These are phyloP conservation scores for Mycena alexandri DNA, from an alignment of 768 basidiomycete genomes.

Conservation along the genomic window DNA sequence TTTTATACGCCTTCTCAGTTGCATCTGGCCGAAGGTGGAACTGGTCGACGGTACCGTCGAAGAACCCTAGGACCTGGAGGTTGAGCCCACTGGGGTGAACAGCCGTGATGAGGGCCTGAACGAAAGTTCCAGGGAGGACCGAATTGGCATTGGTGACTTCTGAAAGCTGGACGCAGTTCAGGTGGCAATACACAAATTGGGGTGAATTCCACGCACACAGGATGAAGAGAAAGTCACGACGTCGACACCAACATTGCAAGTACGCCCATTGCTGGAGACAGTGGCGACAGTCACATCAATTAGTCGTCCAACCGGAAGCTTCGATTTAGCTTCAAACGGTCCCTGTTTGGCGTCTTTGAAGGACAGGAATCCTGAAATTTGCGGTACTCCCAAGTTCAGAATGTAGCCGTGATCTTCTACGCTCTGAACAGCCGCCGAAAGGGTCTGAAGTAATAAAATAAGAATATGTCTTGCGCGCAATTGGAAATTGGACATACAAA, in stretches of 20 bases:
- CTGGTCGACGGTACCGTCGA: slow-evolving; percentile 89
- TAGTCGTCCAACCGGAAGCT: slow-evolving; percentile 74
- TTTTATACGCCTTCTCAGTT: slow-evolving; percentile 61
- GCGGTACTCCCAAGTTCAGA: slow-evolving; percentile 84
- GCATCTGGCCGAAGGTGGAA: slow-evolving; percentile 73
- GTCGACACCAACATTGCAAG: slow-evolving; percentile 76
- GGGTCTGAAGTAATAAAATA: slow-evolving; percentile 60
- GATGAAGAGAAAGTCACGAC: slow-evolving; percentile 61
- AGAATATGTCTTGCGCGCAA: slow-evolving; percentile 9
- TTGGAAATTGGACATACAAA: slow-evolving; percentile 67
- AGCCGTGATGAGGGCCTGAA: slow-evolving; percentile 85
- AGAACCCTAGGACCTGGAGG: slow-evolving; percentile 91
- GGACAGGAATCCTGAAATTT: slow-evolving; percentile 86
- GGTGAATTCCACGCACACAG: slow-evolving; percentile 57
- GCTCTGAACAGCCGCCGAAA: slow-evolving; percentile 83
- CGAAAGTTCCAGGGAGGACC: slow-evolving; percentile 87
- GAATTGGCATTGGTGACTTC: slow-evolving; percentile 85
- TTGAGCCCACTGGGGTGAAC: slow-evolving; percentile 81
- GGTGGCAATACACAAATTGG: slow-evolving; percentile 8
- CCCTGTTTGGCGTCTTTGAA: slow-evolving; percentile 75
- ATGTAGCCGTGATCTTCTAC: slow-evolving; percentile 96
- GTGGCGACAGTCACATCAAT: slow-evolving; percentile 76
- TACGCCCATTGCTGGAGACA: slow-evolving; percentile 82
- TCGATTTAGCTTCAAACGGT: slow-evolving; percentile 41
- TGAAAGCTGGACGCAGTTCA: slow-evolving; percentile 62